phyloP scores from a whole-genome alignment of 2,329 filamentous ascomycete genomes.

The Hypoxylon sp. region DNA sequence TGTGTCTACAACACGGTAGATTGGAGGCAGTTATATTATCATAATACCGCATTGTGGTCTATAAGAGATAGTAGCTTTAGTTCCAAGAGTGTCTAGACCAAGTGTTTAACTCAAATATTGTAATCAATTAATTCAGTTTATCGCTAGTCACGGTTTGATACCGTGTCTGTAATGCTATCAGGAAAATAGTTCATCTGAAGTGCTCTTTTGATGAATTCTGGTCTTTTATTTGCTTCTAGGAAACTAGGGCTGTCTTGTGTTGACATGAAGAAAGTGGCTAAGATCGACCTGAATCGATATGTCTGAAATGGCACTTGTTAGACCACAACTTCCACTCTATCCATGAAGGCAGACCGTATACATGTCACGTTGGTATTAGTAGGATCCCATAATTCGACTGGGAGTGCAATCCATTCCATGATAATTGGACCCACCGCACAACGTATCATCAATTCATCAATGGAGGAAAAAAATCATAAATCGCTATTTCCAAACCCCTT shows the following conservation, averaged over 20 bases:
- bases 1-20: no score
- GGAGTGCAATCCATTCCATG: background rate
- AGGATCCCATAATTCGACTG: background rate
- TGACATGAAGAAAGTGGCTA: slow-evolving; percentile 9
- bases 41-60: no score
- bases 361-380: slow-evolving; percentile 5
- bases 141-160: background rate
- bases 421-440: background rate
- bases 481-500: slow-evolving; percentile 29
- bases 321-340: slow-evolving; percentile 11
- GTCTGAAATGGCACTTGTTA: slow-evolving; percentile 2
- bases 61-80: no score
- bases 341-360: slow-evolving; percentile 1
- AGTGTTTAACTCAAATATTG: no score
- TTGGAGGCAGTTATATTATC: no score
- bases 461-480: slow-evolving; percentile 14
- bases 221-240: slow-evolving; percentile 9
- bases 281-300: background rate
- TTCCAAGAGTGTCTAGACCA: no score
- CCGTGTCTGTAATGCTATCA: background rate
- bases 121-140: background rate
- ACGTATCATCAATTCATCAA: slow-evolving; percentile 28
- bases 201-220: slow-evolving; percentile 3
- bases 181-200: background rate
- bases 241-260: background rate